Percentiles rank a stretch among this genome's conserved stretches.
Evolutionary conservation across 1,284 basidiomycete genomes (phyloP).

Genomic region (Rhodotorula sp.): DNA sequence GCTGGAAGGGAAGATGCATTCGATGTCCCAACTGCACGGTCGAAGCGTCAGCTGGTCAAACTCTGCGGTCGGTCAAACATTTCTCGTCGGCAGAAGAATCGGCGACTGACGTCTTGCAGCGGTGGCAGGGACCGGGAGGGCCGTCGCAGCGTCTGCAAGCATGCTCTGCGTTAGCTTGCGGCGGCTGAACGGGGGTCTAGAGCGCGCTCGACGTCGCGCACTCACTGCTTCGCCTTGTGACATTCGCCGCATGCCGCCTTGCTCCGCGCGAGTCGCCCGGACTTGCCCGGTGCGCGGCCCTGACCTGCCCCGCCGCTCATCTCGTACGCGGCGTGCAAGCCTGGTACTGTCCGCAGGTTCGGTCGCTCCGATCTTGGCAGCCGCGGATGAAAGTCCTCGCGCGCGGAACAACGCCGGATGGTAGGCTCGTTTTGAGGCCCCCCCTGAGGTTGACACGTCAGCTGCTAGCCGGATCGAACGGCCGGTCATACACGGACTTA

Average conservation of each 20-base stretch:
- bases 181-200: neutral
- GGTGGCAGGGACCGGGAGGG: conserved; percentile 36
- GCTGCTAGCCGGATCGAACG: too few species aligned
- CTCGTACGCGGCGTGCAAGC: too few species aligned
- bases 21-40: conserved; percentile 28
- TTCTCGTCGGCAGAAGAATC: too few species aligned
- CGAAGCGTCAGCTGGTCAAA: neutral
- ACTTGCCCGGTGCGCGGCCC: conserved; percentile 1
- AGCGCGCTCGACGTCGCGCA: neutral
- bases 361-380: too few species aligned
- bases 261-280: conserved; percentile 5
- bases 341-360: too few species aligned
- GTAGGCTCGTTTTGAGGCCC: too few species aligned
- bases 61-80: too few species aligned
- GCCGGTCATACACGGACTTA: too few species aligned
- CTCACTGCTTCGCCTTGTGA: conserved; percentile 7
- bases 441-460: too few species aligned
- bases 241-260: conserved; percentile 5
- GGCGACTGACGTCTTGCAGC: conserved; percentile 31
- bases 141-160: conserved; percentile 35
- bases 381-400: too few species aligned
- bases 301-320: neutral
- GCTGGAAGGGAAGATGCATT: conserved; percentile 35
- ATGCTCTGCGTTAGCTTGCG: too few species aligned
- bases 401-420: too few species aligned